A percentile compares a stretch with the other conserved stretches of the same genome.
These are phyloP conservation scores for Phytophthora pluvialis DNA, from an alignment of 352 stramenopile species.

Conservation along the genomic window DNA sequence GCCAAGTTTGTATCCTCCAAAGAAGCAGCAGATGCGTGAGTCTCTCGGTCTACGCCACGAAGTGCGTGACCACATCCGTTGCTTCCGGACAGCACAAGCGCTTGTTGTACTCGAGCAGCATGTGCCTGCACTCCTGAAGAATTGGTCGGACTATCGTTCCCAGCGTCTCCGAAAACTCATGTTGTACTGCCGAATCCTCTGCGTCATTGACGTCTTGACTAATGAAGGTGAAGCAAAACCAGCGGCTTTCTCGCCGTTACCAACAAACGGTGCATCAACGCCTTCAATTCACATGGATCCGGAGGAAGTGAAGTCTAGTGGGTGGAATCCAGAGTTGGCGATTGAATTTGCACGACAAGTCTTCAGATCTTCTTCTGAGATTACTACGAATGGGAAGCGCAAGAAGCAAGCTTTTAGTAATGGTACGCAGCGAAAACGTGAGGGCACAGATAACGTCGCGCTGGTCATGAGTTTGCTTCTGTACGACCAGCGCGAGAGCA, in stretches of 20 bases:
- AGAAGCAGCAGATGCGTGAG: slow-evolving; percentile 17
- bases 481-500: slow-evolving; percentile 34
- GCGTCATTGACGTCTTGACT: slow-evolving; percentile 50
- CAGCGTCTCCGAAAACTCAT: slow-evolving; percentile 27
- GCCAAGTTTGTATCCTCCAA: slow-evolving; percentile 2
- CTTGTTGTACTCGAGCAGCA: slow-evolving; percentile 34
- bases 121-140: slow-evolving; percentile 12
- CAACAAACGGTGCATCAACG: slow-evolving; percentile 14
- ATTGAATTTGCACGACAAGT: slow-evolving; percentile 43
- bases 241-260: neutral
- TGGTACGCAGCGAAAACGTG: neutral
- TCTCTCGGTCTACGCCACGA: slow-evolving; percentile 42
- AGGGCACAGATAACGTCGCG: slow-evolving; percentile 22
- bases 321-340: slow-evolving; percentile 45
- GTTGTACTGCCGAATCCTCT: slow-evolving; percentile 48
- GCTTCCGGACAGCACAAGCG: slow-evolving; percentile 40
- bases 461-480: slow-evolving; percentile 48
- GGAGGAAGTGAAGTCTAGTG: slow-evolving; percentile 3
- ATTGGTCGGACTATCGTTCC: slow-evolving; percentile 1
- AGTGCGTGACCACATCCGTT: slow-evolving; percentile 45
- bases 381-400: slow-evolving; percentile 25
- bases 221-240: slow-evolving; percentile 17
- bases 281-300: neutral
- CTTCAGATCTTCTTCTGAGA: slow-evolving; percentile 25
- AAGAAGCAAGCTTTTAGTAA: slow-evolving; percentile 19